Conservation (phyloP, 2,329 filamentous ascomycete species). For the Colletotrichum lini region DNA sequence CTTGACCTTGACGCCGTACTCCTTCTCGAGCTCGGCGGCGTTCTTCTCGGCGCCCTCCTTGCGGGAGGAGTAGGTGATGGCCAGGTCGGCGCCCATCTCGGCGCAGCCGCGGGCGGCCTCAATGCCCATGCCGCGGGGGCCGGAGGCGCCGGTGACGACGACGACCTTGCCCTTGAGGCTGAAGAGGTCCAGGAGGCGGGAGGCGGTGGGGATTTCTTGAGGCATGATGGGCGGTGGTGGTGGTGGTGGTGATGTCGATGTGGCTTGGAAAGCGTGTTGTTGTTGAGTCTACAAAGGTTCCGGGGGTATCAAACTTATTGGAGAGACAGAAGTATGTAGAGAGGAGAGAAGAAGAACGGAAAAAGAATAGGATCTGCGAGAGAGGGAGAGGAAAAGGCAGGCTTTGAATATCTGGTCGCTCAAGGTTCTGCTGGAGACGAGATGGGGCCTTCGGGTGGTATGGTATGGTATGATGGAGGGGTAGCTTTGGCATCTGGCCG, state of each 20-base stretch:
- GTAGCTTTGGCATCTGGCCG: slow-evolving; percentile 33
- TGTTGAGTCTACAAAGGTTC: background rate
- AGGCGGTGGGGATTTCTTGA: slow-evolving; percentile 65
- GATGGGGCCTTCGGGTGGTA: background rate
- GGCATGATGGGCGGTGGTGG: slow-evolving; percentile 23
- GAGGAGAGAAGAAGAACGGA: too few species aligned
- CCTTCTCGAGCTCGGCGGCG: slow-evolving; percentile 73
- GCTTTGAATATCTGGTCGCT: slow-evolving; percentile 32
- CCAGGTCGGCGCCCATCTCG: slow-evolving; percentile 79
- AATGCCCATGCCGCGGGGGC: slow-evolving; percentile 79
- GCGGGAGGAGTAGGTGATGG: slow-evolving; percentile 80
- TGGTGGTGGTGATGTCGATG: background rate
- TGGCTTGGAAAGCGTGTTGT: background rate
- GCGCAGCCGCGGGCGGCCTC: slow-evolving; percentile 78
- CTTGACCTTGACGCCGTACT: slow-evolving; percentile 78
- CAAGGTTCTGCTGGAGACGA: slow-evolving; percentile 17
- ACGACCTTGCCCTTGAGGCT: slow-evolving; percentile 81
- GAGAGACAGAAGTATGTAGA: background rate
- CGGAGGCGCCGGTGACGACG: slow-evolving; percentile 78
- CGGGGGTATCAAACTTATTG: slow-evolving; percentile 23
- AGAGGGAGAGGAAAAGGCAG: background rate
- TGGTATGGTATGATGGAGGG: slow-evolving; percentile 36
- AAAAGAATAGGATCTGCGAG: slow-evolving; percentile 1
- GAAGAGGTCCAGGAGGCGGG: slow-evolving; percentile 75
- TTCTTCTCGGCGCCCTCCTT: slow-evolving; percentile 78